Percentiles rank a stretch among this genome's conserved stretches.
phyloP scores from a whole-genome alignment of 2,329 filamentous ascomycete species.

The Stachybotrys chlorohalonatus region DNA sequence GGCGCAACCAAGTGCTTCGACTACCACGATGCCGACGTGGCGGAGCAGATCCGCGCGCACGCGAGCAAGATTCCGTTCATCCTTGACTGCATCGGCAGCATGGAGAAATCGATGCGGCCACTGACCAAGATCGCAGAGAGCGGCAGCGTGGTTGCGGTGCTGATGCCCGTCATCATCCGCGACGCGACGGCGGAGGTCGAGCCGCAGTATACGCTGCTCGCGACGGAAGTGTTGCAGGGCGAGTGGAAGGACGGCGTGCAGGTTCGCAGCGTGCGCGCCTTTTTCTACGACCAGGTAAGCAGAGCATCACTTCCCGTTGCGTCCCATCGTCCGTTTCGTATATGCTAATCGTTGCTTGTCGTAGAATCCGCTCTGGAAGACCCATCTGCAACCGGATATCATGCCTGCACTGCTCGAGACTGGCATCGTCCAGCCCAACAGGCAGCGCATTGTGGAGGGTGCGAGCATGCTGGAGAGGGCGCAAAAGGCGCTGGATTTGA shows the following conservation, averaged over 20 bases:
- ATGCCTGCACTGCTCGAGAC: constrained; percentile 33
- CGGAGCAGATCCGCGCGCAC: constrained; percentile 22
- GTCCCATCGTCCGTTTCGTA: background rate
- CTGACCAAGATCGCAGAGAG: constrained; percentile 39
- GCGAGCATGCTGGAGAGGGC: constrained; percentile 20
- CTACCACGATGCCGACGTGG: constrained; percentile 28
- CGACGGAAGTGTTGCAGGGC: constrained; percentile 22
- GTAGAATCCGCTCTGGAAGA: constrained; percentile 42
- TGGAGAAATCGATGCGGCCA: constrained; percentile 35
- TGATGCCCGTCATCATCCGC: constrained; percentile 49
- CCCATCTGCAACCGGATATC: constrained; percentile 41
- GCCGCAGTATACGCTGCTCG: constrained; percentile 48
- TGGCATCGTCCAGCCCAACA: constrained; percentile 26
- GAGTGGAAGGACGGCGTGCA: constrained; percentile 45
- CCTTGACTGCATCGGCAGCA: constrained; percentile 47
- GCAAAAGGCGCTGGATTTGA: constrained; percentile 18
- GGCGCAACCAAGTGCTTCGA: constrained; percentile 39
- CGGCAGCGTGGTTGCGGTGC: constrained; percentile 44
- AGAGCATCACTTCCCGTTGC: background rate
- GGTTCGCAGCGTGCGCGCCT: constrained; percentile 38
- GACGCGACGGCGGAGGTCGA: constrained; percentile 36
- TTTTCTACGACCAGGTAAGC: constrained; percentile 40
- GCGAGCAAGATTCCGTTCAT: constrained; percentile 30
- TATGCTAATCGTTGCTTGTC: background rate
- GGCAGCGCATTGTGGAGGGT: constrained; percentile 26